These are phyloP conservation scores for Ophiostoma montium DNA, from an alignment of 2,329 filamentous ascomycete genomes.

Conservation along the genomic window DNA sequence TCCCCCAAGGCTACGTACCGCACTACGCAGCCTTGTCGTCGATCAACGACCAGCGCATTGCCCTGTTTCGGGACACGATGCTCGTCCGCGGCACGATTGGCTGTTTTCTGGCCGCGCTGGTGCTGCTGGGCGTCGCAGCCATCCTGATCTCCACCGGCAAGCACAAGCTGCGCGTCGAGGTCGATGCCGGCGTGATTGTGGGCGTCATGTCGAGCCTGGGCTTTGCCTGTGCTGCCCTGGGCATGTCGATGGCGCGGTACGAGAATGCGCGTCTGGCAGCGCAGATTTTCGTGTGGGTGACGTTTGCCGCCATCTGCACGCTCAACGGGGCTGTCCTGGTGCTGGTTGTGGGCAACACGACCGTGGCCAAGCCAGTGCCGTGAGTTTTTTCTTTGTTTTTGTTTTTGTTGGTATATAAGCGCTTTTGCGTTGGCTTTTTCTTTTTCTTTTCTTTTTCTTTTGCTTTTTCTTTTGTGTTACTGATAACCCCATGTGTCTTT, in stretches of 20 bases:
- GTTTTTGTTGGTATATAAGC: neutral
- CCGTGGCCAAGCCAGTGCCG: neutral
- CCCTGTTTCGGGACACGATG: slow-evolving; percentile 37
- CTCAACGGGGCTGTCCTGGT: slow-evolving; percentile 38
- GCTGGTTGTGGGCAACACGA: slow-evolving; percentile 29
- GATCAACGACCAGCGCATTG: slow-evolving; percentile 34
- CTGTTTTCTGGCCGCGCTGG: slow-evolving; percentile 43
- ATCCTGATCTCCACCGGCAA: slow-evolving; percentile 54
- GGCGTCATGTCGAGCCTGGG: slow-evolving; percentile 54
- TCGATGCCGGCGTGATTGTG: slow-evolving; percentile 57
- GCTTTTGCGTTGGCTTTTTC: neutral
- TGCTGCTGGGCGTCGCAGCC: slow-evolving; percentile 49
- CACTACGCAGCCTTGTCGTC: slow-evolving; percentile 40
- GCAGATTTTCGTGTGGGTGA: slow-evolving; percentile 27
- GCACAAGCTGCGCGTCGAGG: slow-evolving; percentile 53
- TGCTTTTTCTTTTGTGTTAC: neutral
- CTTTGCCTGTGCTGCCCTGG: slow-evolving; percentile 47
- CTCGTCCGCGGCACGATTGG: slow-evolving; percentile 39
- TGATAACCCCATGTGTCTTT: slow-evolving; percentile 2
- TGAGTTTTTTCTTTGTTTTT: neutral
- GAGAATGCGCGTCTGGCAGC: slow-evolving; percentile 29
- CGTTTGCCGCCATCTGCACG: slow-evolving; percentile 32
- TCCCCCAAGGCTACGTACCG: slow-evolving; percentile 36
- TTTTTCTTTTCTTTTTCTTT: too few relatives aligned
- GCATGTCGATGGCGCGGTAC: slow-evolving; percentile 39